These are phyloP conservation scores for Lumnitzera littorea DNA, from an alignment of 345 rosid species.

Conservation along the genomic window DNA sequence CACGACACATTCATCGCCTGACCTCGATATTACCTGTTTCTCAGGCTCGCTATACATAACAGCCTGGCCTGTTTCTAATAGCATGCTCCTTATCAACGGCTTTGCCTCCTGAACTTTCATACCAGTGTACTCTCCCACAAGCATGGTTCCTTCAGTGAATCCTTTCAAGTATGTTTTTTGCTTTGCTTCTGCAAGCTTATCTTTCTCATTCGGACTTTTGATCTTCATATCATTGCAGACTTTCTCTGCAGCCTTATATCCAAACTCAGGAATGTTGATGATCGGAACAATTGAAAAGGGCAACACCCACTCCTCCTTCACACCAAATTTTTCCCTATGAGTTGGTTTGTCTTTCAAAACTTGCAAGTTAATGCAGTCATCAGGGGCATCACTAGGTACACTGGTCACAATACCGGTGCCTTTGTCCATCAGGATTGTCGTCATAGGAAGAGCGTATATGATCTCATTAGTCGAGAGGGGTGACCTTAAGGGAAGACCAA, in stretches of 20 bases:
- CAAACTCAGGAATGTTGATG: constrained; percentile 73
- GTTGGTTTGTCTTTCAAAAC: constrained; percentile 80
- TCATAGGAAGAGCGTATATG: constrained; percentile 90
- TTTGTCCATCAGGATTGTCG: constrained; percentile 88
- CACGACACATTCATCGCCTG: constrained; percentile 98
- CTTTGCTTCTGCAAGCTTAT: constrained; percentile 87
- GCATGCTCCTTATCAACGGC: constrained; percentile 59
- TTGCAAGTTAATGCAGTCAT: constrained; percentile 79
- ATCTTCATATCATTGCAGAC: constrained; percentile 79
- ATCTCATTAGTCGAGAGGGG: constrained; percentile 60
- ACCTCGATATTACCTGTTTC: constrained; percentile 85
- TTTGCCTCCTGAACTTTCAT: constrained; percentile 76
- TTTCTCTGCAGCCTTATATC: constrained; percentile 83
- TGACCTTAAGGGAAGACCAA: constrained; percentile 76
- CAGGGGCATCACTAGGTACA: constrained; percentile 97
- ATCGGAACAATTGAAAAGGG: constrained; percentile 73
- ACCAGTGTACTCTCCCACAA: constrained; percentile 69
- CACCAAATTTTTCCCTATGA: constrained; percentile 58
- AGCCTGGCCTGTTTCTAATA: constrained; percentile 68
- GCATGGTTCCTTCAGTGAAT: constrained; percentile 76
- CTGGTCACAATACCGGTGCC: constrained; percentile 96
- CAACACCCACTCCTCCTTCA: constrained; percentile 82
- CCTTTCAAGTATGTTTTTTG: constrained; percentile 81
- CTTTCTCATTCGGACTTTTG: constrained; percentile 89
- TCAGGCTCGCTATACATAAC: constrained; percentile 88